These are phyloP conservation scores for Moesziomyces sp. DNA, from an alignment of 1,284 basidiomycete species.

Conservation along the genomic window DNA sequence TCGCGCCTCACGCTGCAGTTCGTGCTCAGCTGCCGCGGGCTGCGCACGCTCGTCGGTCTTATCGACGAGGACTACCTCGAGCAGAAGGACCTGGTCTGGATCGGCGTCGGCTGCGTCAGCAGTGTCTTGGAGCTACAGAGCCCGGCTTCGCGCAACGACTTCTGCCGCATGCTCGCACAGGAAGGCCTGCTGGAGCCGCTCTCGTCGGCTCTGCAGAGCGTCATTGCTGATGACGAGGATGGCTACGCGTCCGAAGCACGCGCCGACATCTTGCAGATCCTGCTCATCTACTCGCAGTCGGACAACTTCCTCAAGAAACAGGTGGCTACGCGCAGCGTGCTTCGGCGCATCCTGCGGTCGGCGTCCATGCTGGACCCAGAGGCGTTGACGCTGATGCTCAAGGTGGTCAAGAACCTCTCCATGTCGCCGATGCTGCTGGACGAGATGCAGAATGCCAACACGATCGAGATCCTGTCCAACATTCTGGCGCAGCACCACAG, in stretches of 20 bases:
- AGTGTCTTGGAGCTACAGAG: conserved; percentile 92
- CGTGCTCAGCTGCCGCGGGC: conserved; percentile 81
- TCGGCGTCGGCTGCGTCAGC: conserved; percentile 91
- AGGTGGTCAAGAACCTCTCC: conserved; percentile 93
- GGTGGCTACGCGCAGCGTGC: conserved; percentile 85
- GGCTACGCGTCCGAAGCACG: conserved; percentile 76
- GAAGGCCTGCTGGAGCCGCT: conserved; percentile 93
- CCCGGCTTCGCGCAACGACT: conserved; percentile 95
- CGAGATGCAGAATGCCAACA: conserved; percentile 93
- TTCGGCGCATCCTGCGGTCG: conserved; percentile 77
- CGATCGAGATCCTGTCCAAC: conserved; percentile 86
- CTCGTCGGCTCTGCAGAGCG: conserved; percentile 85
- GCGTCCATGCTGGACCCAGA: conserved; percentile 73
- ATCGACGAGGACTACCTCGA: conserved; percentile 95
- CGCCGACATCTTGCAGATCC: conserved; percentile 86
- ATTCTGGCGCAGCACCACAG: conserved; percentile 84
- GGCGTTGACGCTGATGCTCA: conserved; percentile 86
- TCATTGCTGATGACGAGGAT: conserved; percentile 80
- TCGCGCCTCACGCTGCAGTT: conserved; percentile 79
- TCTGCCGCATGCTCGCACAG: conserved; percentile 96
- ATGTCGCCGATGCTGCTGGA: conserved; percentile 86
- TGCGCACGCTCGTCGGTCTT: conserved; percentile 92
- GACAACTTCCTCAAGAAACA: conserved; percentile 92
- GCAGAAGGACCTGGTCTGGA: conserved; percentile 86
- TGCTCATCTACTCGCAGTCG: conserved; percentile 92